These are phyloP conservation scores for Podila epicladia DNA, from an alignment of 192 early-diverging fungal genomes.

Conservation along the genomic window DNA sequence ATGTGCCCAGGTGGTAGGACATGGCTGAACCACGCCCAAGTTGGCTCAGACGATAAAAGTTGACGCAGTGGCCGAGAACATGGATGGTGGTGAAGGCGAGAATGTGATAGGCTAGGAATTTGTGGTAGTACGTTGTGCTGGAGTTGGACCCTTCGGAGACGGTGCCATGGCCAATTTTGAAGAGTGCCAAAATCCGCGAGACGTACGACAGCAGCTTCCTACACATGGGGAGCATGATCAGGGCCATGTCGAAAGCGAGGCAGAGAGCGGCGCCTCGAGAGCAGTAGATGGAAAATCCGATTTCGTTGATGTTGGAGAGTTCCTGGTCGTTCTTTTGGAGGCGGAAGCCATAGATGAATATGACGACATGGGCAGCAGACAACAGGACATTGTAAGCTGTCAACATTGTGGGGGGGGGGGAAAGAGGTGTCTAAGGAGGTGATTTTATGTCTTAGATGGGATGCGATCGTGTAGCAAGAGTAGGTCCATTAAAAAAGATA, in stretches of 20 bases:
- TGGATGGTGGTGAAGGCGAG: slow-evolving; percentile 69
- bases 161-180: slow-evolving; percentile 31
- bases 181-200: slow-evolving; percentile 19
- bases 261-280: slow-evolving; percentile 69
- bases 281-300: slow-evolving; percentile 60
- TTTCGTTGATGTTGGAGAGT: slow-evolving; percentile 58
- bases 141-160: slow-evolving; percentile 40
- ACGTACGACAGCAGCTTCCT: slow-evolving; percentile 47
- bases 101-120: slow-evolving; percentile 63
- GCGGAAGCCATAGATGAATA: slow-evolving; percentile 62
- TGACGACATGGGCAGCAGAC: slow-evolving; percentile 49
- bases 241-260: slow-evolving; percentile 60
- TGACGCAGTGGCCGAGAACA: slow-evolving; percentile 65
- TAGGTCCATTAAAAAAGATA: too few species aligned
- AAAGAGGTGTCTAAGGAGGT: neutral
- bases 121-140: slow-evolving; percentile 32
- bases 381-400: slow-evolving; percentile 9
- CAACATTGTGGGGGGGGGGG: slow-evolving; percentile 18
- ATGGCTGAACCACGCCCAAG: slow-evolving; percentile 31
- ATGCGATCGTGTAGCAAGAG: too few species aligned
- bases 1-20: slow-evolving; percentile 46
- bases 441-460: neutral
- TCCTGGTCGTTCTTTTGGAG: slow-evolving; percentile 60
- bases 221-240: slow-evolving; percentile 66
- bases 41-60: slow-evolving; percentile 57